These are phyloP conservation scores for Diaporthe vexans DNA, from an alignment of 2,329 filamentous ascomycete species.

Conservation along the genomic window DNA sequence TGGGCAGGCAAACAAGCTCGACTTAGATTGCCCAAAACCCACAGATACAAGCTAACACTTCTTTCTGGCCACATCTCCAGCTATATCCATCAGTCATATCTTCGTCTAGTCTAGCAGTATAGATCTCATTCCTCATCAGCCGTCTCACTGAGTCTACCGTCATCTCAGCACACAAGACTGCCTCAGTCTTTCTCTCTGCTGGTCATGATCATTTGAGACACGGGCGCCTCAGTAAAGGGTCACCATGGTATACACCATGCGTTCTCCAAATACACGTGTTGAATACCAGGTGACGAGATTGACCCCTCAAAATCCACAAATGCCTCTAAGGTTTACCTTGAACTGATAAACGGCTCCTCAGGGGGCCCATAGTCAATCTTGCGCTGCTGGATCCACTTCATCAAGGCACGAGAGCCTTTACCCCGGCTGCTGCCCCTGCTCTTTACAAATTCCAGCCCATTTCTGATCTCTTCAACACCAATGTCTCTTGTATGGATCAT, in stretches of 20 bases:
- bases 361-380: slow-evolving; percentile 8
- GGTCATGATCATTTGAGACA: too few relatives aligned
- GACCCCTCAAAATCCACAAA: neutral
- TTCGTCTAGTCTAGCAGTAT: neutral
- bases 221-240: too few relatives aligned
- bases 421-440: slow-evolving; percentile 11
- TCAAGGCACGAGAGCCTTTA: neutral
- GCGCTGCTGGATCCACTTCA: slow-evolving; percentile 23
- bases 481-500: slow-evolving; percentile 32
- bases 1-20: too few relatives aligned
- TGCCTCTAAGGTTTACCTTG: neutral
- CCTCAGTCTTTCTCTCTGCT: neutral
- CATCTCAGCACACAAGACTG: neutral
- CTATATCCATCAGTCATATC: neutral
- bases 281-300: too few relatives aligned
- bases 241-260: too few relatives aligned
- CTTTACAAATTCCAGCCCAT: slow-evolving; percentile 4
- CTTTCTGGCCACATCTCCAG: neutral
- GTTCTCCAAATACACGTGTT: too few relatives aligned
- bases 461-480: neutral
- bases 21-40: too few relatives aligned
- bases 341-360: neutral
- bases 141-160: too few relatives aligned
- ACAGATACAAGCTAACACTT: too few relatives aligned
- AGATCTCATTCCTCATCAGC: neutral